phyloP scores from a whole-genome alignment of 306 rosid genomes.

The Alnus rubra region DNA sequence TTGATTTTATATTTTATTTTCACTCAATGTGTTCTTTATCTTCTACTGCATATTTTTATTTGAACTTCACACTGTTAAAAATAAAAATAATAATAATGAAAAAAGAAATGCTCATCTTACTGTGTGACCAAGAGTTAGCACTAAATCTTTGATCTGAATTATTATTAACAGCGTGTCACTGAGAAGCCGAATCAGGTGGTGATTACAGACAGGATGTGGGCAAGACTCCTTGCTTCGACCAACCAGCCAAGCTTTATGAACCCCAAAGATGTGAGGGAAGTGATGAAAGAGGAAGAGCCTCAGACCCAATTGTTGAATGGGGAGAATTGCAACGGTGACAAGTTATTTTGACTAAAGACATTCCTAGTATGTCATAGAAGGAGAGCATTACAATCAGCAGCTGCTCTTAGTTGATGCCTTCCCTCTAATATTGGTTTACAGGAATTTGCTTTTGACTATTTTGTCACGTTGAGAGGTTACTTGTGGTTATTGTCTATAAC shows the following conservation, averaged over 20 bases:
- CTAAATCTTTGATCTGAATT: slow-evolving; percentile 14
- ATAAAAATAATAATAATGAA: no score
- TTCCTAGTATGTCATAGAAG: slow-evolving; percentile 28
- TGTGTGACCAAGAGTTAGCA: no score
- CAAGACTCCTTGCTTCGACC: slow-evolving; percentile 63
- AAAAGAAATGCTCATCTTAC: no score
- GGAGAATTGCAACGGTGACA: slow-evolving; percentile 28
- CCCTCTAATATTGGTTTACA: slow-evolving; percentile 3
- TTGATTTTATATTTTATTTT: no score
- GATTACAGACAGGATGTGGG: slow-evolving; percentile 94
- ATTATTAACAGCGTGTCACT: slow-evolving; percentile 56
- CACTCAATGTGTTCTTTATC: no score
- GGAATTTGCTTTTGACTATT: neutral
- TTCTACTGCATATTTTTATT: no score
- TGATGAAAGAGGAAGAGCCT: slow-evolving; percentile 37
- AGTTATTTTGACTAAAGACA: slow-evolving; percentile 31
- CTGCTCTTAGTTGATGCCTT: slow-evolving; percentile 10
- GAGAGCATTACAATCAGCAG: slow-evolving; percentile 19
- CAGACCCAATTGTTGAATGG: slow-evolving; percentile 40
- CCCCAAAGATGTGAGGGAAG: slow-evolving; percentile 38
- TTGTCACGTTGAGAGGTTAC: neutral
- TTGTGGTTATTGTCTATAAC: neutral
- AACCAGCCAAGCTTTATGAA: slow-evolving; percentile 70
- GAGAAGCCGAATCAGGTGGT: slow-evolving; percentile 85
- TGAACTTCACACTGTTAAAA: no score